phyloP scores from a whole-genome alignment of 192 early-diverging fungal species.

The Coemansia sp. region DNA sequence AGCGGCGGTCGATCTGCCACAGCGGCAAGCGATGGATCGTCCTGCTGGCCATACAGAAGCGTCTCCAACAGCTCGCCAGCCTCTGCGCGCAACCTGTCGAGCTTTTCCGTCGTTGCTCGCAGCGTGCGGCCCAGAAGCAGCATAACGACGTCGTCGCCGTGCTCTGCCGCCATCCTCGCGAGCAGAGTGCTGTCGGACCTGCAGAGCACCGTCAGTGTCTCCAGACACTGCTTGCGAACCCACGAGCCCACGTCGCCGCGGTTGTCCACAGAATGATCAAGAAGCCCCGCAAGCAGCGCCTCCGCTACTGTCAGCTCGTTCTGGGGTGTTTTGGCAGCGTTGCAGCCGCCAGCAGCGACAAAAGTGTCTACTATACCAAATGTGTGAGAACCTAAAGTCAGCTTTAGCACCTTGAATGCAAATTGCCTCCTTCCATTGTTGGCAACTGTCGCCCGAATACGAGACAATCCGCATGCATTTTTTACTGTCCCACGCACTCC shows the following conservation, averaged over 20 bases:
- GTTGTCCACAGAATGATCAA: slow-evolving; percentile 84
- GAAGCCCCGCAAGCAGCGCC: slow-evolving; percentile 63
- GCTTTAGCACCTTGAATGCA: not conserved
- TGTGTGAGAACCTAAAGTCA: not conserved
- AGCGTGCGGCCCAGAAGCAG: slow-evolving; percentile 52
- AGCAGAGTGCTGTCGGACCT: slow-evolving; percentile 21
- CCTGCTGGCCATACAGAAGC: slow-evolving; percentile 23
- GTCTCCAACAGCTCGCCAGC: slow-evolving; percentile 67
- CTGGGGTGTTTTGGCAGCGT: not conserved
- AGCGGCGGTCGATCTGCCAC: slow-evolving; percentile 1
- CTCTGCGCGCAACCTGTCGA: slow-evolving; percentile 76
- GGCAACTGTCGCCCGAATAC: not conserved
- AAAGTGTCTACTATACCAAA: not conserved
- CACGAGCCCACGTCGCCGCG: slow-evolving; percentile 96
- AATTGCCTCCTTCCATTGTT: not conserved
- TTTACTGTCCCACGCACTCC: not conserved
- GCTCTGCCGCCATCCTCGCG: not conserved
- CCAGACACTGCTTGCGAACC: slow-evolving; percentile 76
- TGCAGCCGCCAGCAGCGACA: not conserved
- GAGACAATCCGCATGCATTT: not conserved
- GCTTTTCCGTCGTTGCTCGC: slow-evolving; percentile 86
- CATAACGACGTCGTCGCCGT: slow-evolving; percentile 40
- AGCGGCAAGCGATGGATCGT: not conserved
- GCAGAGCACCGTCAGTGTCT: slow-evolving; percentile 55
- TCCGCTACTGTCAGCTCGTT: slow-evolving; percentile 33